Conservation (phyloP, 495 filamentous ascomycete genomes). For the Aspergillus sparsus region DNA sequence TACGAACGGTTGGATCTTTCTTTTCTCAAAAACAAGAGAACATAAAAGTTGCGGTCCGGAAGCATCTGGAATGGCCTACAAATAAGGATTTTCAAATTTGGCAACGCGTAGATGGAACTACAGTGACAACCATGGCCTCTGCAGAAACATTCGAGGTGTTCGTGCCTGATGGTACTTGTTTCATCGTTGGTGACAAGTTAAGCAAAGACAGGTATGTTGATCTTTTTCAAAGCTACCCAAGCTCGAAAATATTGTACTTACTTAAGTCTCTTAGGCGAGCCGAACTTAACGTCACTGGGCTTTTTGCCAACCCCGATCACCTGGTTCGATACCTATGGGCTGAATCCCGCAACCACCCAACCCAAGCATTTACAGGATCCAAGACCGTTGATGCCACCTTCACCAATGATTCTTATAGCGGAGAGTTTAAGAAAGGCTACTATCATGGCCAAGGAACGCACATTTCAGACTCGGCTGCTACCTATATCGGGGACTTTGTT, state of each 20-base stretch:
- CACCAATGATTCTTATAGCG: constrained; percentile 50
- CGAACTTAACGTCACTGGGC: constrained; percentile 40
- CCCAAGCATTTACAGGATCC: constrained; percentile 45
- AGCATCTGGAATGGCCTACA: constrained; percentile 40
- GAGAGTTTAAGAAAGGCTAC: constrained; percentile 50
- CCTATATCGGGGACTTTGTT: constrained; percentile 57
- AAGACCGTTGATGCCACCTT: constrained; percentile 51
- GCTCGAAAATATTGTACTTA: constrained; percentile 15
- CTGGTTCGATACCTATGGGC: constrained; percentile 52
- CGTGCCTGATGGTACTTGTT: constrained; percentile 44
- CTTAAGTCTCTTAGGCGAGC: constrained; percentile 27
- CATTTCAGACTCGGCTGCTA: constrained; percentile 54
- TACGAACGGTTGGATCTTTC: constrained; percentile 55
- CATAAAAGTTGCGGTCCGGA: constrained; percentile 46
- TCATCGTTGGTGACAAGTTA: constrained; percentile 48
- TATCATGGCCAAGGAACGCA: constrained; percentile 55
- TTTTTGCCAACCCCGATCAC: constrained; percentile 47
- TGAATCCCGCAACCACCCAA: constrained; percentile 44
- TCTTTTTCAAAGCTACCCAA: neutral
- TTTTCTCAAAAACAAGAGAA: constrained; percentile 47
- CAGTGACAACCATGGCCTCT: constrained; percentile 41
- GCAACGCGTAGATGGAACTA: constrained; percentile 46
- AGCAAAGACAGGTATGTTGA: constrained; percentile 40
- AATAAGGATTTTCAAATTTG: constrained; percentile 48
- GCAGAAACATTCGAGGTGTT: constrained; percentile 43